Percentiles rank a stretch among this genome's conserved stretches.
These are phyloP conservation scores for Eucalyptus rudis DNA, from an alignment of 345 rosid species.

Conservation along the genomic window DNA sequence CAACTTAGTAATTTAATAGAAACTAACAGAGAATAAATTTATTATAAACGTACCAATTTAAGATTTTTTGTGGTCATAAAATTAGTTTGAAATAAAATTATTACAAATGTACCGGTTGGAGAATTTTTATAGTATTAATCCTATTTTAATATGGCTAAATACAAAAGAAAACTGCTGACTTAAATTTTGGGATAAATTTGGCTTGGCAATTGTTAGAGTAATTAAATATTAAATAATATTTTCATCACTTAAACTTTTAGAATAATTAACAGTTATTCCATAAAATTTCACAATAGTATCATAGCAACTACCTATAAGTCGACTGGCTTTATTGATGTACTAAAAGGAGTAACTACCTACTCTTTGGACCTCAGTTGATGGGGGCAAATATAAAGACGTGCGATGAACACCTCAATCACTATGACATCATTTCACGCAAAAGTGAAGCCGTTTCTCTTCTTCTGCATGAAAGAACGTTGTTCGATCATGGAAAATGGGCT, in stretches of 20 bases:
- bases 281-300: no score
- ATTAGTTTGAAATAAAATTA: no score
- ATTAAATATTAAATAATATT: no score
- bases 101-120: accelerated
- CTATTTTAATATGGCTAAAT: background rate
- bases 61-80: no score
- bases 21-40: no score
- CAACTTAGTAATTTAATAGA: no score
- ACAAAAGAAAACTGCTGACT: background rate
- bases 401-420: background rate
- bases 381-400: background rate
- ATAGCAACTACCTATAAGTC: background rate
- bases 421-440: background rate
- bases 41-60: no score
- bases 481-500: background rate
- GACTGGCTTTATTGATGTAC: background rate
- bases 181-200: background rate
- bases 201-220: background rate
- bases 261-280: accelerated
- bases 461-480: background rate
- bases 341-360: background rate
- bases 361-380: background rate
- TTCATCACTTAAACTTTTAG: no score
- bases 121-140: background rate
- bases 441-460: background rate